phyloP scores from a whole-genome alignment of 192 early-diverging fungal genomes.

The Coemansia sp. region DNA sequence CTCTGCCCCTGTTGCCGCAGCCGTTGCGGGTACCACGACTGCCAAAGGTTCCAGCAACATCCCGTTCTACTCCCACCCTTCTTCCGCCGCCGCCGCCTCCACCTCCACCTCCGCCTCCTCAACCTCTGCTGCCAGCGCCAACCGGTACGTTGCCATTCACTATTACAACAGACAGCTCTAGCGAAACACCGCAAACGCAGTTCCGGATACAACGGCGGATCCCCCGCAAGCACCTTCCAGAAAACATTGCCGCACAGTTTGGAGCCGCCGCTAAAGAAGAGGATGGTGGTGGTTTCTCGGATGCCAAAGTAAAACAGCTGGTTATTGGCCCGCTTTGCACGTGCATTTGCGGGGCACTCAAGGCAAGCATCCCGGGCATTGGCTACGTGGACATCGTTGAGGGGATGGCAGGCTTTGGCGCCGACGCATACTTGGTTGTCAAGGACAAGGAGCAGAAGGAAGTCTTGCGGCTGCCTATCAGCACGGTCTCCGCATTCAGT shows the following conservation, averaged over 20 bases:
- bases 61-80: background rate
- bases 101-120: background rate
- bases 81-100: background rate
- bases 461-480: slow-evolving; percentile 9
- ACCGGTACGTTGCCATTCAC: slow-evolving; percentile 8
- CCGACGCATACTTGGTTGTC: slow-evolving; percentile 19
- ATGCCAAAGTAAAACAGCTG: slow-evolving; percentile 2
- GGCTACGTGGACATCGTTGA: slow-evolving; percentile 4
- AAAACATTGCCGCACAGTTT: background rate
- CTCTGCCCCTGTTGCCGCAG: background rate
- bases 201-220: slow-evolving; percentile 12
- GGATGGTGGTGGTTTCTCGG: background rate
- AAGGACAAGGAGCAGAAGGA: background rate
- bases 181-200: slow-evolving; percentile 3
- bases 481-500: background rate
- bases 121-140: slow-evolving; percentile 5
- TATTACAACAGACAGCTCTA: slow-evolving; percentile 1
- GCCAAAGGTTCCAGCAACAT: background rate
- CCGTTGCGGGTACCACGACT: background rate
- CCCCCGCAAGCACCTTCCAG: background rate
- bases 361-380: background rate
- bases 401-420: slow-evolving; percentile 19
- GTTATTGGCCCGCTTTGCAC: slow-evolving; percentile 14
- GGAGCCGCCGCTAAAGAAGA: background rate
- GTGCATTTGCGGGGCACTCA: slow-evolving; percentile 5